A percentile compares a stretch with the other conserved stretches of the same genome.
Evolutionary conservation across 1,284 basidiomycete species (phyloP).

Genomic region (Boletus calvinii): DNA sequence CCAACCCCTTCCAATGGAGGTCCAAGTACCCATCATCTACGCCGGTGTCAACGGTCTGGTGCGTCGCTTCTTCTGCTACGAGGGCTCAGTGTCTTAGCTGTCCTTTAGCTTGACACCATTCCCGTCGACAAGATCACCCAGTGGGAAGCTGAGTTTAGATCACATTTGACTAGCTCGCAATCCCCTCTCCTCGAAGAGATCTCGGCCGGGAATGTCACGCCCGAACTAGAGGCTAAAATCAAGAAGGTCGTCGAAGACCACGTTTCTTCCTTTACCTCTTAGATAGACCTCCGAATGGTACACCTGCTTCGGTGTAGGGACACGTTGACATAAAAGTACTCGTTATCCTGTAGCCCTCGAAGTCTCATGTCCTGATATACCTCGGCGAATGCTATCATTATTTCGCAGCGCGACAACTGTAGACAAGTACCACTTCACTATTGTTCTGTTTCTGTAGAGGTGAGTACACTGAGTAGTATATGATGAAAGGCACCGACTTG

Average conservation of each 20-base stretch:
- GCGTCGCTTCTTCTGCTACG: slow-evolving; percentile 31
- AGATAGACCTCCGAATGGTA: slow-evolving; percentile 33
- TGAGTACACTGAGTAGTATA: too few species aligned
- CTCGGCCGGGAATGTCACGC: slow-evolving; percentile 77
- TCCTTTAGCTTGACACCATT: slow-evolving; percentile 77
- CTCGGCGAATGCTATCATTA: slow-evolving; percentile 30
- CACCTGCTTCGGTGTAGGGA: slow-evolving; percentile 16
- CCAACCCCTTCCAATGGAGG: slow-evolving; percentile 87
- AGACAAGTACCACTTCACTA: too few species aligned
- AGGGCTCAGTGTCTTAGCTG: neutral
- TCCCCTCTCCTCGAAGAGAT: slow-evolving; percentile 78
- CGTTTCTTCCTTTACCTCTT: slow-evolving; percentile 77
- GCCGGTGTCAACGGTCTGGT: slow-evolving; percentile 98
- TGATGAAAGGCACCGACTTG: too few species aligned
- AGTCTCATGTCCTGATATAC: slow-evolving; percentile 23
- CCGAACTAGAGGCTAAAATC: slow-evolving; percentile 90
- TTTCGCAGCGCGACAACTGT: slow-evolving; percentile 25
- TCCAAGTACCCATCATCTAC: slow-evolving; percentile 98
- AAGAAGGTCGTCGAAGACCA: slow-evolving; percentile 90
- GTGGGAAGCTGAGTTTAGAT: slow-evolving; percentile 92
- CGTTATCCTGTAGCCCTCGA: slow-evolving; percentile 11
- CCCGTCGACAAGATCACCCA: slow-evolving; percentile 92
- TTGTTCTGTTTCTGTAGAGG: too few species aligned
- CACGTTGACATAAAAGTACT: slow-evolving; percentile 22
- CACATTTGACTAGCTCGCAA: slow-evolving; percentile 74